phyloP scores from a whole-genome alignment of 2,329 filamentous ascomycete genomes.

The Ceratocystis alfenasii region DNA sequence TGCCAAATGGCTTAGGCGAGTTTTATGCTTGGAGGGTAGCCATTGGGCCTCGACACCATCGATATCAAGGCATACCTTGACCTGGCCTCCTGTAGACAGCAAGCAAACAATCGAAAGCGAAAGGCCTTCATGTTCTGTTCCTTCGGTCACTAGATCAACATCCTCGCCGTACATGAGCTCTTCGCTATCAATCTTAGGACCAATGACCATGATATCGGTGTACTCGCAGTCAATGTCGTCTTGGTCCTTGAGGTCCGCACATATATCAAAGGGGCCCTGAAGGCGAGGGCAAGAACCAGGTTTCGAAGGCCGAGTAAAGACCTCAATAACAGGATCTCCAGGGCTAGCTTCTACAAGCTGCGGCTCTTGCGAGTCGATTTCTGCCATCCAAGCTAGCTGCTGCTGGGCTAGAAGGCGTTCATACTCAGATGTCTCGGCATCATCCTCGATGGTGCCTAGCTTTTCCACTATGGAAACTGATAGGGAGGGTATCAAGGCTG shows the following conservation, averaged over 20 bases:
- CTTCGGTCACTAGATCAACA: slow-evolving; percentile 46
- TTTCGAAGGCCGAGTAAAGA: slow-evolving; percentile 45
- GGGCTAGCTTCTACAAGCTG: slow-evolving; percentile 39
- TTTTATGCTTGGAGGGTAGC: slow-evolving; percentile 46
- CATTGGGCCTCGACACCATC: slow-evolving; percentile 55
- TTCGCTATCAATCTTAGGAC: slow-evolving; percentile 47
- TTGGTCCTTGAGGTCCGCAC: slow-evolving; percentile 43
- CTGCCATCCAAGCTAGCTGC: slow-evolving; percentile 56
- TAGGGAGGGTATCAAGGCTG: slow-evolving; percentile 67
- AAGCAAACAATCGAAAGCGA: slow-evolving; percentile 50
- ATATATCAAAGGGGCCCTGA: slow-evolving; percentile 50
- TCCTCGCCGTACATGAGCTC: slow-evolving; percentile 54
- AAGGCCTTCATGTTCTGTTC: slow-evolving; percentile 46
- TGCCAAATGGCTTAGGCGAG: slow-evolving; percentile 33
- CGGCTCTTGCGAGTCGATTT: slow-evolving; percentile 52
- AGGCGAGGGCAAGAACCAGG: slow-evolving; percentile 48
- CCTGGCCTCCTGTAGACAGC: slow-evolving; percentile 47
- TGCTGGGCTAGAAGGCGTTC: slow-evolving; percentile 49
- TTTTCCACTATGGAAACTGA: slow-evolving; percentile 73
- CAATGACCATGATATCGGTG: slow-evolving; percentile 51
- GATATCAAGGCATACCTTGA: slow-evolving; percentile 50
- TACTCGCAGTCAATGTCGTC: slow-evolving; percentile 46
- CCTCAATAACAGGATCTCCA: slow-evolving; percentile 41
- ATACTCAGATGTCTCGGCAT: slow-evolving; percentile 40
- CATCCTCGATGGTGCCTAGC: slow-evolving; percentile 49